phyloP scores from a whole-genome alignment of 1,139 yeast genomes.

The Fermentozyma sake region DNA sequence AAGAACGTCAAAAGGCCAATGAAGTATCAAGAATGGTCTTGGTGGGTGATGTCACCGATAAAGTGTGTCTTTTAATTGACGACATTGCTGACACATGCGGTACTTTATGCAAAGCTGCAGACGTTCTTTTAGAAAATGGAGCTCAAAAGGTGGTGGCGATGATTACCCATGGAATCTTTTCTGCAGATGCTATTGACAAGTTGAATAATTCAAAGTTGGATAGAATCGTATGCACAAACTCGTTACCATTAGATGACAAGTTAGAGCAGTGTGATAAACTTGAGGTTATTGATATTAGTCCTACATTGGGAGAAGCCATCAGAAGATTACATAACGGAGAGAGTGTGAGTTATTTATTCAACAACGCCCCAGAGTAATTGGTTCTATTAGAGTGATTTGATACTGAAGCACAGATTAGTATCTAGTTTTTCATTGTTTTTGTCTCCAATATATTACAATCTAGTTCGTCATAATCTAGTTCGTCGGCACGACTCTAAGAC shows the following conservation, averaged over 20 bases:
- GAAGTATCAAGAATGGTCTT: conserved; percentile 72
- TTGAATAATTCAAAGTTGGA: conserved; percentile 54
- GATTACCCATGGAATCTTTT: conserved; percentile 76
- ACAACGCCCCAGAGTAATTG: conserved; percentile 45
- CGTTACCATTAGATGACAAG: conserved; percentile 64
- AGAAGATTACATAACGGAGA: conserved; percentile 90
- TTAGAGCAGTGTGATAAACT: conserved; percentile 47
- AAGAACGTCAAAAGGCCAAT: conserved; percentile 76
- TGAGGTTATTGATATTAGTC: conserved; percentile 66
- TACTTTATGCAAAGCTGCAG: conserved; percentile 73
- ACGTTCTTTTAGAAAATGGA: conserved; percentile 52
- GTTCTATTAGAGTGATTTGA: no score
- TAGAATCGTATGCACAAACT: conserved; percentile 68
- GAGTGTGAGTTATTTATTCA: conserved; percentile 85
- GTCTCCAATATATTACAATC: no score
- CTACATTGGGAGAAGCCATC: conserved; percentile 73
- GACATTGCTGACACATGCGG: conserved; percentile 90
- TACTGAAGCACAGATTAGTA: no score
- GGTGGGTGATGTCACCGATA: conserved; percentile 73
- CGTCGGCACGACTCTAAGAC: no score
- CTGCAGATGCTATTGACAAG: conserved; percentile 64
- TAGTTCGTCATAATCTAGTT: no score
- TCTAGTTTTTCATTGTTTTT: no score
- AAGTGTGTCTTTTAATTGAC: conserved; percentile 68
- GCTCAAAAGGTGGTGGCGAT: conserved; percentile 75